A percentile compares a stretch with the other conserved stretches of the same genome.
These are phyloP conservation scores for Teratosphaeria gauchensis DNA, from an alignment of 2,329 filamentous ascomycete species.

Conservation along the genomic window DNA sequence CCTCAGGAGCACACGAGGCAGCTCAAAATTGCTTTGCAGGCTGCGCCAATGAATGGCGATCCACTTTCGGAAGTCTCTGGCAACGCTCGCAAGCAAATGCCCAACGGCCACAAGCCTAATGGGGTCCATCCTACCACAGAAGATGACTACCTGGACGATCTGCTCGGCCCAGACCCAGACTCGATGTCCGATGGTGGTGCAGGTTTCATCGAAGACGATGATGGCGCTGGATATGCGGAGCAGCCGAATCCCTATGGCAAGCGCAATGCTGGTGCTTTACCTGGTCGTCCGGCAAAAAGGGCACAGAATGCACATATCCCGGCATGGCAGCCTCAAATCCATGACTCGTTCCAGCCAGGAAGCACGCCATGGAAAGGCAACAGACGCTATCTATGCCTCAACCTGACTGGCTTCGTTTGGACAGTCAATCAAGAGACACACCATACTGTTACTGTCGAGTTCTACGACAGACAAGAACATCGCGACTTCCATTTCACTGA, in stretches of 20 bases:
- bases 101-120: conserved; percentile 46
- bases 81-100: conserved; percentile 49
- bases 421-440: conserved; percentile 87
- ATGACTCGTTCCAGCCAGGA: conserved; percentile 83
- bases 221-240: conserved; percentile 78
- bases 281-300: conserved; percentile 42
- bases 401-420: conserved; percentile 91
- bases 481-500: conserved; percentile 97
- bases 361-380: conserved; percentile 95
- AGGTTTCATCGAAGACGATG: conserved; percentile 89
- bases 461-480: conserved; percentile 88
- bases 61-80: conserved; percentile 60
- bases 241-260: conserved; percentile 56
- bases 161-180: conserved; percentile 57
- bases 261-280: conserved; percentile 33
- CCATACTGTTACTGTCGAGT: conserved; percentile 89
- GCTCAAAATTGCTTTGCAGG: conserved; percentile 50
- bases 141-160: conserved; percentile 66
- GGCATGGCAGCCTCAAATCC: conserved; percentile 55
- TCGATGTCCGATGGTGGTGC: conserved; percentile 53
- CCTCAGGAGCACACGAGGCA: conserved; percentile 40
- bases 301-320: conserved; percentile 33
- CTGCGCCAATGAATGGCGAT: conserved; percentile 79
- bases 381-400: conserved; percentile 84
- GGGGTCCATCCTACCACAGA: conserved; percentile 48